Conservation (phyloP, 1,284 basidiomycete species). For the Volvariella volvacea region DNA sequence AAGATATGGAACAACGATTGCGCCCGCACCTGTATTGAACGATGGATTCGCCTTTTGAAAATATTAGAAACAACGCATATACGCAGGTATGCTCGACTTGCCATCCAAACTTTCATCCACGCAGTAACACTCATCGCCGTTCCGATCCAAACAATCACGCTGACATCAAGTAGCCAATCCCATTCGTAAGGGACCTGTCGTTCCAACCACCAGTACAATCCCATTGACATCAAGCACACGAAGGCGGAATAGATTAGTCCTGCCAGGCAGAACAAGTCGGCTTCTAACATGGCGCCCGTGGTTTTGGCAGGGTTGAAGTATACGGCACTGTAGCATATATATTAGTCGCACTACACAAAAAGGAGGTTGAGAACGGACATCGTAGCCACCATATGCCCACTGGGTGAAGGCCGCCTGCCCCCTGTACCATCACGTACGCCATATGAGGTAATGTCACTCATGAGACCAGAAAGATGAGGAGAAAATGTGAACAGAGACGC, state of each 20-base stretch:
- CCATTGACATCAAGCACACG: slow-evolving; percentile 73
- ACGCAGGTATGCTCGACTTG: slow-evolving; percentile 12
- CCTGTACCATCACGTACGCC: slow-evolving; percentile 30
- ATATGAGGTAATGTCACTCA: slow-evolving; percentile 55
- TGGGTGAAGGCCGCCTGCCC: slow-evolving; percentile 47
- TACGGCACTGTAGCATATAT: slow-evolving; percentile 47
- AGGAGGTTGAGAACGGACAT: slow-evolving; percentile 42
- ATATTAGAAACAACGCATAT: not conserved
- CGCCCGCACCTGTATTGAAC: slow-evolving; percentile 77
- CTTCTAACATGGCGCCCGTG: slow-evolving; percentile 86
- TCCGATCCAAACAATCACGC: slow-evolving; percentile 78
- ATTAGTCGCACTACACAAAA: slow-evolving; percentile 6
- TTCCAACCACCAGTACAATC: slow-evolving; percentile 75
- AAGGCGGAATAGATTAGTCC: slow-evolving; percentile 69
- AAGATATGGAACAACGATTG: not conserved
- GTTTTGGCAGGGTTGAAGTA: slow-evolving; percentile 86
- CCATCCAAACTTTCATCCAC: slow-evolving; percentile 87
- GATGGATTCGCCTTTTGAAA: slow-evolving; percentile 60
- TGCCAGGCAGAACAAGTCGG: slow-evolving; percentile 71
- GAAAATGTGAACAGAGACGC: slow-evolving; percentile 92
- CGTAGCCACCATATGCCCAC: slow-evolving; percentile 88
- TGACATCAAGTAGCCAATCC: slow-evolving; percentile 61
- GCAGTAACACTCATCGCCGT: slow-evolving; percentile 77
- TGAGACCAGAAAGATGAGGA: slow-evolving; percentile 56
- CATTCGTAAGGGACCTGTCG: slow-evolving; percentile 42